Evolutionary conservation across 371 early-diverging fungal species (phyloP).

Genomic region (Circinella umbellata): DNA sequence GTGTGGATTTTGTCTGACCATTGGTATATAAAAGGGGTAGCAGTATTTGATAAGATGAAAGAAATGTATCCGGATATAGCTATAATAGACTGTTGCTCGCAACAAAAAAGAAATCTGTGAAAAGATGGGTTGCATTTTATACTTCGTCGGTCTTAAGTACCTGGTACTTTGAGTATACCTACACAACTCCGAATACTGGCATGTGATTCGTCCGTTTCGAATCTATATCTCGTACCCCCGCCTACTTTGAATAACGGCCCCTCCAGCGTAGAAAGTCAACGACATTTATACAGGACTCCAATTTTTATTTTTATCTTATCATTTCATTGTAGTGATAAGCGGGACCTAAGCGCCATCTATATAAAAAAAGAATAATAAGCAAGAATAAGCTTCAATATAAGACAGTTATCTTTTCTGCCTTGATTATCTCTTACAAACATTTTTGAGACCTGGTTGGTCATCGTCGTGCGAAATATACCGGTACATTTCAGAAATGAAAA

Average conservation of each 20-base stretch:
- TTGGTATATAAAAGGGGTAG: background rate
- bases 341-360: no score
- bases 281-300: no score
- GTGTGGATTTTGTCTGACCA: slow-evolving; percentile 1
- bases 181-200: slow-evolving; percentile 1
- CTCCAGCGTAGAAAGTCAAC: background rate
- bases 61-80: background rate
- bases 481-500: background rate
- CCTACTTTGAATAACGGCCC: background rate
- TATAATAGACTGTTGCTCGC: background rate
- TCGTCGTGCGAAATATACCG: no score
- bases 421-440: no score
- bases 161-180: slow-evolving; percentile 5
- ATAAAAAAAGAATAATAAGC: no score
- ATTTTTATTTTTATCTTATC: no score
- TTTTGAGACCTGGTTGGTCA: no score
- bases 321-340: no score
- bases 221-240: background rate
- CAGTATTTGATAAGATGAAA: background rate
- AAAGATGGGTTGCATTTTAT: background rate
- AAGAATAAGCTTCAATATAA: no score
- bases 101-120: background rate
- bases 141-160: background rate
- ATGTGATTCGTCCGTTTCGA: slow-evolving; percentile 7
- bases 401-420: no score